phyloP scores from a whole-genome alignment of 139 green algal species.

The Chlamydomonas schloesseri region DNA sequence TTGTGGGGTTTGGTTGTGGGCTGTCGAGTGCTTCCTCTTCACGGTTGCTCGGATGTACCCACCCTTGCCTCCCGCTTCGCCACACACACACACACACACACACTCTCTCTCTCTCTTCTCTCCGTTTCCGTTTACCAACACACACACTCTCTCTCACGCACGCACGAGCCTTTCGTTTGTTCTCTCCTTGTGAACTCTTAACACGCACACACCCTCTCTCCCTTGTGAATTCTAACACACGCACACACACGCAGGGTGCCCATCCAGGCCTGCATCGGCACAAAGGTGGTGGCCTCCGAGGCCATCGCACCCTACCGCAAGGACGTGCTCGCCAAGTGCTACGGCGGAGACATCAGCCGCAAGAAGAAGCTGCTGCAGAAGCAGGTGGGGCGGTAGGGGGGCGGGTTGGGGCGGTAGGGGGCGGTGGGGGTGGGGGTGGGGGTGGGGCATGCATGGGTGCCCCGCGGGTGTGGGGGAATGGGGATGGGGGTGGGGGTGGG shows the following conservation, averaged over 20 bases:
- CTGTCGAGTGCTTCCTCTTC: too few relatives aligned
- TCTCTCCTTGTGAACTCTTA: too few relatives aligned
- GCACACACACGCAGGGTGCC: constrained; percentile 58
- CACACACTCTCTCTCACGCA: too few relatives aligned
- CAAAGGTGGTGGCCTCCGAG: constrained; percentile 85
- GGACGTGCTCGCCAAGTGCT: constrained; percentile 99
- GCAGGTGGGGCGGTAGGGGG: constrained; percentile 59
- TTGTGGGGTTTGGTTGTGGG: too few relatives aligned
- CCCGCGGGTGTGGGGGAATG: too few relatives aligned
- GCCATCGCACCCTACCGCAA: constrained; percentile 88
- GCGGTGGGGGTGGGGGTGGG: not conserved
- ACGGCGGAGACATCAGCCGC: constrained; percentile 90
- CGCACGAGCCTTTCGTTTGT: too few relatives aligned
- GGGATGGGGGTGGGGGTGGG: too few relatives aligned
- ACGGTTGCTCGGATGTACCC: not conserved
- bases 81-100: too few relatives aligned
- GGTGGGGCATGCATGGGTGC: too few relatives aligned
- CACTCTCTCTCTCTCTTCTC: too few relatives aligned
- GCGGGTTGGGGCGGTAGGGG: not conserved
- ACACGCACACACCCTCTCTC: not conserved
- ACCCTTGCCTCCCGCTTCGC: not conserved
- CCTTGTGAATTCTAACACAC: too few relatives aligned
- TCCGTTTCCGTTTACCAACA: too few relatives aligned
- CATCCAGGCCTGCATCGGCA: constrained; percentile 92
- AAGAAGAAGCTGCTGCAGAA: constrained; percentile 99